These are phyloP conservation scores for Ceratocystis cubensis DNA, from an alignment of 2,329 filamentous ascomycete genomes.

Conservation along the genomic window DNA sequence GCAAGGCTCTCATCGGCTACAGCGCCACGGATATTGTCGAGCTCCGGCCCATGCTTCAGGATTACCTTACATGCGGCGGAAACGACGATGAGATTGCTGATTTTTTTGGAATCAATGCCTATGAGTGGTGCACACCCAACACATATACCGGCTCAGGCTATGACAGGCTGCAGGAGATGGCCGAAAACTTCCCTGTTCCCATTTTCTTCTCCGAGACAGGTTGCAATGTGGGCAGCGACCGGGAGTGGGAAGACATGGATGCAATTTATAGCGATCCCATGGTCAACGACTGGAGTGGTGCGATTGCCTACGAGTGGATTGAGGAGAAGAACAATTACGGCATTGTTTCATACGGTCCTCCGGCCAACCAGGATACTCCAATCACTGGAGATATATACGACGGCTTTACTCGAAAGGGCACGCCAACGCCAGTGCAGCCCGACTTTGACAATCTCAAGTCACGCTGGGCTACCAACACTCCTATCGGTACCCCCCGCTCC, in stretches of 20 bases:
- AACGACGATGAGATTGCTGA: constrained; percentile 60
- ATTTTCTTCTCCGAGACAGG: constrained; percentile 87
- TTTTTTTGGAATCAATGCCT: constrained; percentile 77
- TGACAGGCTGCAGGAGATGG: constrained; percentile 50
- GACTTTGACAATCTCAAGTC: constrained; percentile 68
- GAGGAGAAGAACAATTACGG: constrained; percentile 74
- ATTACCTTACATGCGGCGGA: constrained; percentile 66
- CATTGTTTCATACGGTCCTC: constrained; percentile 59
- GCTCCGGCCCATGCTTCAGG: constrained; percentile 47
- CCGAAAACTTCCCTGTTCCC: constrained; percentile 61
- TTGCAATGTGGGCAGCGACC: constrained; percentile 52
- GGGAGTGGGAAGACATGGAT: constrained; percentile 57
- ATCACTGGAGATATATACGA: constrained; percentile 42
- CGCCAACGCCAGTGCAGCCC: constrained; percentile 57
- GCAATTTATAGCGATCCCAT: constrained; percentile 67
- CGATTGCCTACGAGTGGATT: constrained; percentile 86
- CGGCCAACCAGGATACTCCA: constrained; percentile 36
- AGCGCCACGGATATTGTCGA: constrained; percentile 73
- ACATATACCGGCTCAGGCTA: constrained; percentile 56
- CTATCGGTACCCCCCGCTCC: constrained; percentile 53
- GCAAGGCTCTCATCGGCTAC: constrained; percentile 74
- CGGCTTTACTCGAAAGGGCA: constrained; percentile 59
- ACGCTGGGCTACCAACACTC: constrained; percentile 61
- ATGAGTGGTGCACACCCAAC: constrained; percentile 60
- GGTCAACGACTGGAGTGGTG: constrained; percentile 56